Percentiles rank a stretch among this genome's conserved stretches.
phyloP scores from a whole-genome alignment of 495 filamentous ascomycete genomes.

The Ascobolus immersus region DNA sequence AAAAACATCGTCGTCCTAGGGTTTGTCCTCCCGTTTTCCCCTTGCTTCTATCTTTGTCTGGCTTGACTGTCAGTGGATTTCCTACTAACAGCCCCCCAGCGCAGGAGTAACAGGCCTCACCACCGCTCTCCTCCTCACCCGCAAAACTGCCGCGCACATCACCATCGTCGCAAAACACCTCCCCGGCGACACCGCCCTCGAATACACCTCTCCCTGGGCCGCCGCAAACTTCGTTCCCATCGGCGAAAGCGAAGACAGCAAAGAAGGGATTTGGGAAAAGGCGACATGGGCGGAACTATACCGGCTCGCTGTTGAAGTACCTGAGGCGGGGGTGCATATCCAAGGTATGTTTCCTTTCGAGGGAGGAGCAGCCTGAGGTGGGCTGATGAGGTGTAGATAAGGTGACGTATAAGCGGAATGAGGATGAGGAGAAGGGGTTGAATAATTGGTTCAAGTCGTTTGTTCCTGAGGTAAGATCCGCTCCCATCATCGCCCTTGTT shows the following conservation, averaged over 20 bases:
- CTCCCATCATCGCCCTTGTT: no score
- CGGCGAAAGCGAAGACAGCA: conserved; percentile 21
- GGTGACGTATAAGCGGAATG: no score
- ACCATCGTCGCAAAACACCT: conserved; percentile 86
- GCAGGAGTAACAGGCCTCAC: conserved; percentile 83
- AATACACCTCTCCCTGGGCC: conserved; percentile 89
- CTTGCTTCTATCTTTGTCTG: conserved; percentile 2
- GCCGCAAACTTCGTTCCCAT: conserved; percentile 83
- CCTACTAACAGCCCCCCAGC: conserved; percentile 21
- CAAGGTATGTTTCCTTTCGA: no score
- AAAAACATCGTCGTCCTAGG: conserved; percentile 39
- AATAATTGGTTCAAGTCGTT: no score
- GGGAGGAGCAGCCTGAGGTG: no score
- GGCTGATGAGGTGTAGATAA: no score
- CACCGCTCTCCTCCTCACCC: conserved; percentile 62
- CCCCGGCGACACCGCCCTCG: conserved; percentile 93
- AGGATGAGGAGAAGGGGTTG: no score
- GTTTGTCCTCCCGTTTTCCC: conserved; percentile 19
- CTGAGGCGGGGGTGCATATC: conserved; percentile 41
- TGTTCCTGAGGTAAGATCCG: no score
- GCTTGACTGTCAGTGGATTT: conserved; percentile 4
- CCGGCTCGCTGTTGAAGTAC: conserved; percentile 26
- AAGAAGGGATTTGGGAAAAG: conserved; percentile 31
- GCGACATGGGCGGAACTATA: conserved; percentile 42
- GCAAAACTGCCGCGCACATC: conserved; percentile 37